Evolutionary conservation across 208 protist genomes (phyloP), one percentile per base, ranked within the genome.

Genomic region (Entamoeba nuttalli): DNA sequence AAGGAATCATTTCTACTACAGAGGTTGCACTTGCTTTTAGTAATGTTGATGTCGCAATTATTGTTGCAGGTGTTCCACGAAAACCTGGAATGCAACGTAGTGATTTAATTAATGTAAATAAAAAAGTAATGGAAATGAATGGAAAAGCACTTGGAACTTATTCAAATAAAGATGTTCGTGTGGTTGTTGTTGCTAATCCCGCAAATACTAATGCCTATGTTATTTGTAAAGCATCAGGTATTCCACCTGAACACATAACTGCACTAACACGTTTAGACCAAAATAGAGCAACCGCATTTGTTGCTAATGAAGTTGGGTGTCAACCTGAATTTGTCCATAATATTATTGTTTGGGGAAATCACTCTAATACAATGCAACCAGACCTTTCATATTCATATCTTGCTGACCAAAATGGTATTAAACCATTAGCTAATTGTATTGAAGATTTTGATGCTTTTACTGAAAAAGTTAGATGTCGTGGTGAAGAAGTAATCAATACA

Each of bases 401-500:
- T 41, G 5, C 30, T n/a, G 11, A 7, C 2, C 30, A 17, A 35
- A n/a, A 30, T 30, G 41, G 93, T 1, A 41, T 98, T 99, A 96
- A 96, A 98, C 2, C 97, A 96, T 94, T 97, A 97, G 95, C 98
- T 97, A 25, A 96, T 94, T 21, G 96, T 98, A 55, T 97, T 97
- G 51, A 97, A 96, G 93, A 94, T 96, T 55, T 96, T 97, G 14
- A 97, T 97, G 30, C 95, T 93, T 7, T 96, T 30, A 93, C 57
- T 15, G 5, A 52, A 41, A 50, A 30, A 44, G 57, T 95, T 69
- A 52, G 51, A 35, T 5, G 1, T 25, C 97, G 99, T 95, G 99
- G 98, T 94, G 97, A 96, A 14, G 98, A 97, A 25, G 97, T 99
- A 93, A 98, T 99, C 95, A 96, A 98, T 50, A 95, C 97, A 52